Conservation (phyloP, 768 basidiomycete species). For the Punctularia strigosozonata region DNA sequence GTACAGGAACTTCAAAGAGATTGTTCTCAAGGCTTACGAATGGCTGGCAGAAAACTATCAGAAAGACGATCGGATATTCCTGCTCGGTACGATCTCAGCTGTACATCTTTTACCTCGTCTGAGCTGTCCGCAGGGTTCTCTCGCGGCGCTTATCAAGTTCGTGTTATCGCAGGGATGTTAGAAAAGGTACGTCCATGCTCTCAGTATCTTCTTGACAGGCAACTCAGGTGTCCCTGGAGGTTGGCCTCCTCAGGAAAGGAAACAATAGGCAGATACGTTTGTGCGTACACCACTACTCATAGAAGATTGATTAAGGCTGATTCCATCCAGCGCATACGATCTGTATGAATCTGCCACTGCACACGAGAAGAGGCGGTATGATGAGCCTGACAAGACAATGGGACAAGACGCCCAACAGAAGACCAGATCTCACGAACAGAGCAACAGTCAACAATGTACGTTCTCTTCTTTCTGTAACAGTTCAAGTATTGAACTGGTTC, state of each 20-base stretch:
- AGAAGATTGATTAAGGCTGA: not conserved
- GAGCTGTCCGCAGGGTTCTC: slow-evolving; percentile 29
- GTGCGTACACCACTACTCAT: slow-evolving; percentile 9
- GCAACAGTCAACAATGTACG: too few relatives aligned
- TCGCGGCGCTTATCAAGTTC: slow-evolving; percentile 35
- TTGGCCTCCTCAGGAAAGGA: slow-evolving; percentile 27
- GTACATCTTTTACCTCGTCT: not conserved
- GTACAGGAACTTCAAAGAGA: slow-evolving; percentile 22
- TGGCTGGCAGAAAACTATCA: slow-evolving; percentile 30
- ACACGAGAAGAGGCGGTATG: slow-evolving; percentile 7
- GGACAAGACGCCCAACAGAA: too few relatives aligned
- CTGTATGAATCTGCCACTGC: slow-evolving; percentile 23
- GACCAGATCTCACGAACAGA: too few relatives aligned
- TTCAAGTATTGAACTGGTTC: too few relatives aligned
- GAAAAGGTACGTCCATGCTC: slow-evolving; percentile 15
- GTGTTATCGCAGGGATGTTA: slow-evolving; percentile 32
- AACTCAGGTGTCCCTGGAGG: slow-evolving; percentile 14
- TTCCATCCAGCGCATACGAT: slow-evolving; percentile 25
- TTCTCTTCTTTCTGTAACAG: too few relatives aligned
- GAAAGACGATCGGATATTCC: slow-evolving; percentile 25
- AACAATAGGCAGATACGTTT: slow-evolving; percentile 31
- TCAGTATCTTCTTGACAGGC: not conserved
- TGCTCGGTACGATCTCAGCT: slow-evolving; percentile 24
- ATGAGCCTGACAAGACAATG: too few relatives aligned
- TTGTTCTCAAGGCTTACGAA: slow-evolving; percentile 23